Base-by-base conservation (phyloP, 352 stramenopile genomes). In the Pythium dissotocum region DNA sequence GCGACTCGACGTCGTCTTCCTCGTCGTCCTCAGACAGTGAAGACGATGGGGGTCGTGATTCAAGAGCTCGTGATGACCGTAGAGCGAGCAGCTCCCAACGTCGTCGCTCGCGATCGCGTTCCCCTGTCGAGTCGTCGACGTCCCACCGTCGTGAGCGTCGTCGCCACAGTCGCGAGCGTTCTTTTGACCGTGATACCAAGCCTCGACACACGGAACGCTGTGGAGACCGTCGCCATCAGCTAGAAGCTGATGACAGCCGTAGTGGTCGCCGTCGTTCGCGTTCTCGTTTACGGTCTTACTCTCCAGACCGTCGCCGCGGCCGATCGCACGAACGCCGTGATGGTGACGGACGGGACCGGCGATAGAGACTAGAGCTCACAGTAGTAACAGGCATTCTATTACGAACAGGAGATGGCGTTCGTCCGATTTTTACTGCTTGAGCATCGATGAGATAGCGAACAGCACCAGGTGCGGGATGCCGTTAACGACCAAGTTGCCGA, bases 401-500 rank as follows among this genome's bases (percentile, higher is more conserved):
- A 10, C 12, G n/a, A 32, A 28, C 26, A 32, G 28, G 28, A 30
- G 28, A 30, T 1, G 28, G 28, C 28, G 28, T 30, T 30, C 28
- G 28, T 30, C 28, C 24, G 13, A 44, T 24, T 12, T 58, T 55
- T 61, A 73, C 6, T 32, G 2, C 7, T 84, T 80, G 40, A 93
- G 73, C 59, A 72, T 79, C 21, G 87, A 75, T 14, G 82, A 80
- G 40, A 88, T 69, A 8, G 78, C 82, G 38, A 93, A 70, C 26
- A 93, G 62, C 42, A 93, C 28, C 30, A 91, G 77, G 67, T 93
- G 85, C 40, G 83, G 85, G 24, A 90, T 61, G 30, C 85, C 85
- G 58, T 93, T 93, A 9, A 77, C 83, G 6, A 91, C 70, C 44
- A 91, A 63, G 60, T 91, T 93, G 61, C 85, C 85, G 1, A 78